Base-by-base conservation (phyloP, 768 basidiomycete genomes). In the Russula sp. region DNA sequence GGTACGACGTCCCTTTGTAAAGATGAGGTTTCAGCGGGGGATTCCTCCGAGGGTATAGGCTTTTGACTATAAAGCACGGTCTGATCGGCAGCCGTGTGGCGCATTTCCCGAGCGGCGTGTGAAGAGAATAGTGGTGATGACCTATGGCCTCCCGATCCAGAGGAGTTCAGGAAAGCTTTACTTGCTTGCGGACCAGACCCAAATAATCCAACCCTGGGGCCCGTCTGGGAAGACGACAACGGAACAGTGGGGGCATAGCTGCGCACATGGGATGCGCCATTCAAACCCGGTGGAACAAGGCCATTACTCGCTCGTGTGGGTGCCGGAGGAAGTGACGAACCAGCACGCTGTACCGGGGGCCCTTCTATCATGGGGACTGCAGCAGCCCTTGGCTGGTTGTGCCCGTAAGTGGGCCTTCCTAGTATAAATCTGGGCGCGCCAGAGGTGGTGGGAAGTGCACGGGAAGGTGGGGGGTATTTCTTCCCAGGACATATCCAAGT, bases 401-500 rank as follows among this genome's bases (percentile, higher is more conserved):
- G 42, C 11, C 55, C 61, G 3, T 58, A 44, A 22, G 32, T 46
- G 34, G 53, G 61, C 48, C 68, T 65, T 30, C 67, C 69, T 5
- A 64, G 57, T n/a, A 63, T 55, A 34, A 67, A 68, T 13, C 46
- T 64, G 22, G 65, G 58, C 11, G 46, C 50, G 11, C 44, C 46
- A 10, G 64, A 50, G 9, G 53, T 46, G 42, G 48, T 42, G 5
- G 62, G 24, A 24, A 61, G 62, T 56, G 58, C 70, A 10, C 65
- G 77, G 34, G 84, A 71, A 42, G 54, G 36, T 26, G 30, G 40
- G 65, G 3, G 40, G 55, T 24, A 67, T 57, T 42, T 86, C 81
- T 72, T 90, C 86, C 89, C 88, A 88, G 40, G 86, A 85, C 71
- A 83, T 83, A 30, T 80, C 82, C 68, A 84, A 67, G 56, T 79